Conservation (phyloP, 805 yeast species). For the Middelhovenomyces tepae region DNA sequence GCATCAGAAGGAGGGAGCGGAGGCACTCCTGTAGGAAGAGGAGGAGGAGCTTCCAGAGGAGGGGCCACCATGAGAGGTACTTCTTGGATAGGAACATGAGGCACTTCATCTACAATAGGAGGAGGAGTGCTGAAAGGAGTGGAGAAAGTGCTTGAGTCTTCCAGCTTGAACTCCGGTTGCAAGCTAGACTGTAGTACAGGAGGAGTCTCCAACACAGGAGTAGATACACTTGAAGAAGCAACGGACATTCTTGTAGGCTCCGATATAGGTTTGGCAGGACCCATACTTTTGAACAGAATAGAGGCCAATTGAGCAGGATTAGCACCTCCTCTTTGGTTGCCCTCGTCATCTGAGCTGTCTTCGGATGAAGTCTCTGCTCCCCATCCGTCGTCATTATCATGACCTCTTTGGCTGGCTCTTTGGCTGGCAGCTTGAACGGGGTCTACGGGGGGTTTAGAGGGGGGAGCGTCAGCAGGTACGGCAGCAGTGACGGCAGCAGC, state of each 20-base stretch:
- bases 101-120: slow-evolving; percentile 12
- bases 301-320: slow-evolving; percentile 36
- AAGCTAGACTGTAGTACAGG: slow-evolving; percentile 2
- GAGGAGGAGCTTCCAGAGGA: slow-evolving; percentile 22
- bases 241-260: slow-evolving; percentile 8
- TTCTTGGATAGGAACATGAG: slow-evolving; percentile 23
- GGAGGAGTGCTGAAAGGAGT: slow-evolving; percentile 17
- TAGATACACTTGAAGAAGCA: slow-evolving; percentile 8
- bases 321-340: slow-evolving; percentile 24
- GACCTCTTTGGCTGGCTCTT: slow-evolving; percentile 27
- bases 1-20: slow-evolving; percentile 28
- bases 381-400: slow-evolving; percentile 25
- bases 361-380: slow-evolving; percentile 19
- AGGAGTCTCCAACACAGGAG: slow-evolving; percentile 6
- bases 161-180: slow-evolving; percentile 5
- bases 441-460: slow-evolving; percentile 15
- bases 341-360: slow-evolving; percentile 25
- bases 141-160: slow-evolving; percentile 9
- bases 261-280: slow-evolving; percentile 18
- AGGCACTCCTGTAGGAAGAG: slow-evolving; percentile 23
- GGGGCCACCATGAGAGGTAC: slow-evolving; percentile 18
- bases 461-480: slow-evolving; percentile 10
- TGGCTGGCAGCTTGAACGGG: slow-evolving; percentile 24
- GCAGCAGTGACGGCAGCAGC: slow-evolving; percentile 14
- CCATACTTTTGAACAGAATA: slow-evolving; percentile 35